These are phyloP conservation scores for Prunus mongolica DNA, from an alignment of 306 rosid species.

Conservation along the genomic window DNA sequence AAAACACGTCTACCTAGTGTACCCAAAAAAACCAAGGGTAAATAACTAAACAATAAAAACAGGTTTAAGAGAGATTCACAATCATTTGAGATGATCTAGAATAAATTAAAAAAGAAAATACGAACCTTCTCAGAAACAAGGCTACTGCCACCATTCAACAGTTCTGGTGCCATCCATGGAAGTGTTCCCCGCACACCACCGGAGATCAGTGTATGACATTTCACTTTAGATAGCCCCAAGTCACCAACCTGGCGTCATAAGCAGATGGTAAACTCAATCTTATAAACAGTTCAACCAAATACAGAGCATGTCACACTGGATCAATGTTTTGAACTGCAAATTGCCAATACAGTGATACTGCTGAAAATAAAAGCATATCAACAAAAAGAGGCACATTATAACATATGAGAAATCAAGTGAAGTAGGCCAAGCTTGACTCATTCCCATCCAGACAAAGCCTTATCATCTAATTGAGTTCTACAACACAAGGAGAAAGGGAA, in stretches of 20 bases:
- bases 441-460: background rate
- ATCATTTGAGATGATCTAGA: background rate
- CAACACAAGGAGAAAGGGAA: background rate
- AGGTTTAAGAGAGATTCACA: background rate
- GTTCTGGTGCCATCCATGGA: constrained; percentile 97
- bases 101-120: background rate
- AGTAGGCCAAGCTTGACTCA: background rate
- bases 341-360: background rate
- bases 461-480: background rate
- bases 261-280: constrained; percentile 12
- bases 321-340: background rate
- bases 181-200: constrained; percentile 96
- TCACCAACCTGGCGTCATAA: constrained; percentile 69
- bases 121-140: constrained; percentile 90
- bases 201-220: constrained; percentile 77
- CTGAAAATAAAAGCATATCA: background rate
- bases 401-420: background rate
- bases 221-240: constrained; percentile 91
- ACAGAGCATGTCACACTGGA: background rate
- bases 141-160: constrained; percentile 87
- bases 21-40: background rate
- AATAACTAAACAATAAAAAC: background rate
- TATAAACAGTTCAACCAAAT: constrained; percentile 4
- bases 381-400: background rate
- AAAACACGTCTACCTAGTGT: constrained; percentile 78